phyloP scores from a whole-genome alignment of 257 asterid genomes.

The Solanum paucissectum region DNA sequence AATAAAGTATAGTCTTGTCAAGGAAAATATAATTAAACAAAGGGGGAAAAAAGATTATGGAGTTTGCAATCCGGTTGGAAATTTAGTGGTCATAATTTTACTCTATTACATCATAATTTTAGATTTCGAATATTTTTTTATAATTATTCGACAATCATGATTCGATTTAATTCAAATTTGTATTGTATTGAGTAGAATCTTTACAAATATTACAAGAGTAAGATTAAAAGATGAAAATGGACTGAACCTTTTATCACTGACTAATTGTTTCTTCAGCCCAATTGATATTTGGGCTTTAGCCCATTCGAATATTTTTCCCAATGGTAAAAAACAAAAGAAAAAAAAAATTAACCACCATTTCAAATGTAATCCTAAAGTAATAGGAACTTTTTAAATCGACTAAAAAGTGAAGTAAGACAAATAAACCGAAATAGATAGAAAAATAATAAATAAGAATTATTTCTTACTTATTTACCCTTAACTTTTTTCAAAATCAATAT shows the following conservation, averaged over 20 bases:
- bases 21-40: no score
- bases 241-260: not conserved
- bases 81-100: not conserved
- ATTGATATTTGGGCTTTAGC: not conserved
- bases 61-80: not conserved
- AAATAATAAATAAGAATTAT: no score
- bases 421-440: no score
- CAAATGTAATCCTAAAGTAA: not conserved
- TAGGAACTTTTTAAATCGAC: no score
- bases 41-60: not conserved
- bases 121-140: no score
- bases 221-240: not conserved
- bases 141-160: no score
- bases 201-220: not conserved
- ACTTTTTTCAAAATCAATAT: not conserved
- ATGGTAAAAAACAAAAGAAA: not conserved
- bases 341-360: not conserved
- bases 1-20: no score
- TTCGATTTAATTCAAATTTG: not conserved
- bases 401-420: no score
- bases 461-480: not conserved
- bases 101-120: no score
- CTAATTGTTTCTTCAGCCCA: not conserved
- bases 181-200: not conserved
- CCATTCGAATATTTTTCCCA: not conserved